phyloP scores from a whole-genome alignment of 2,329 filamentous ascomycete genomes.

The Diaporthe citriasiana region DNA sequence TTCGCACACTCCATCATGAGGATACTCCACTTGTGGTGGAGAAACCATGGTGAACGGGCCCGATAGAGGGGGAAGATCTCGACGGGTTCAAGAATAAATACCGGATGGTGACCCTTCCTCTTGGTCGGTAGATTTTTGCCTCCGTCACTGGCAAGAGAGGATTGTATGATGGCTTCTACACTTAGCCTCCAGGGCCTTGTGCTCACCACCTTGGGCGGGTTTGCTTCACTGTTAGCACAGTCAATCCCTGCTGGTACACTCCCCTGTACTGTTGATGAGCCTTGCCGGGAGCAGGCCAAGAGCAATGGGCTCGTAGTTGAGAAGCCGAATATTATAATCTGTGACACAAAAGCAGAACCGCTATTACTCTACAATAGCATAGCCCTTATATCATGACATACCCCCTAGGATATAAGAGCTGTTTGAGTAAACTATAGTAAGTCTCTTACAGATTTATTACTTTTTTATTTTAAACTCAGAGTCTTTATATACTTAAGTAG shows the following conservation, averaged over 20 bases:
- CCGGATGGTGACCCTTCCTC: background rate
- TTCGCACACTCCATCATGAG: background rate
- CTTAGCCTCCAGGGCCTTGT: background rate
- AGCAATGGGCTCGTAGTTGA: background rate
- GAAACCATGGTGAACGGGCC: background rate
- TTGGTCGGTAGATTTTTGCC: background rate
- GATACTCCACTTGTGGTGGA: background rate
- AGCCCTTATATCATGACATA: no score
- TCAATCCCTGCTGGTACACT: background rate
- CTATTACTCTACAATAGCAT: no score
- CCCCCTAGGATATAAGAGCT: no score
- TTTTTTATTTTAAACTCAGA: no score
- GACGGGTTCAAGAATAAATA: background rate
- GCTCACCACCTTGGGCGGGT: background rate
- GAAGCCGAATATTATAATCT: slow-evolving; percentile 24
- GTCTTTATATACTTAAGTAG: no score
- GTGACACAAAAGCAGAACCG: no score
- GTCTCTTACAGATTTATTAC: no score
- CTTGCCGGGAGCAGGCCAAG: slow-evolving; percentile 1
- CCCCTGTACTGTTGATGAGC: background rate
- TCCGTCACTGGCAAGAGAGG: background rate
- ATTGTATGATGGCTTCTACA: background rate
- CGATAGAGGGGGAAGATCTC: background rate
- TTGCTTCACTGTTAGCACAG: background rate
- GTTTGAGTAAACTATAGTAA: no score